A percentile compares a stretch with the other conserved stretches of the same genome.
Conservation (phyloP, 2,329 filamentous ascomycete genomes). For the Apiospora rasikravindrae region DNA sequence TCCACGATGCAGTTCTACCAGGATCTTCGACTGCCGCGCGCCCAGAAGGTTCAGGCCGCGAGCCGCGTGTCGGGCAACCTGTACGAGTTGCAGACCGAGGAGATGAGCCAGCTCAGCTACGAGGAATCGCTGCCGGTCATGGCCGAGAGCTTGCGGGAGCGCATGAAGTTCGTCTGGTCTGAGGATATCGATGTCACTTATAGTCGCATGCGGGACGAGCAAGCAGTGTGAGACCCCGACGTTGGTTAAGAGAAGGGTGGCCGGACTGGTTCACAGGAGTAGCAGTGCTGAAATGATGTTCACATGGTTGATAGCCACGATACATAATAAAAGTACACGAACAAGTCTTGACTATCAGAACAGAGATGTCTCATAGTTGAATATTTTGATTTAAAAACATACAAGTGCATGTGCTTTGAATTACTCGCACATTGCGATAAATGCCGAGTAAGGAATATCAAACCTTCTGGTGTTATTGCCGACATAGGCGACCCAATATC, state of each 20-base stretch:
- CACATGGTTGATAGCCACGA: too few species aligned
- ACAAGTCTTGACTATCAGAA: neutral
- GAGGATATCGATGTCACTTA: constrained; percentile 38
- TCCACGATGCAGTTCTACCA: constrained; percentile 40
- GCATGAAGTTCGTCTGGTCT: constrained; percentile 40
- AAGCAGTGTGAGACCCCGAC: too few species aligned
- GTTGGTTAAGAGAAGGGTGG: too few species aligned
- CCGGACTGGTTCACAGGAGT: neutral
- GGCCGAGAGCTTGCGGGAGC: constrained; percentile 31
- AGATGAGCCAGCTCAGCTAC: constrained; percentile 39
- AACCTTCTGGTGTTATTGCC: too few species aligned
- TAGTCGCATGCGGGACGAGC: constrained; percentile 14
- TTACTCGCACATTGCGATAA: neutral
- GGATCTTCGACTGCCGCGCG: constrained; percentile 38
- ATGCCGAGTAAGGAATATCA: too few species aligned
- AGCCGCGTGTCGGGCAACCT: constrained; percentile 38
- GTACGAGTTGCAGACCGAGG: constrained; percentile 43
- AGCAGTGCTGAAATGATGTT: too few species aligned
- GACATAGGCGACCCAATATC: too few species aligned
- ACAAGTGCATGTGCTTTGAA: neutral
- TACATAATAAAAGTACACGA: neutral
- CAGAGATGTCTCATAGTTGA: too few species aligned
- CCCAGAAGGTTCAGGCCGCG: constrained; percentile 39
- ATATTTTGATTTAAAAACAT: too few species aligned
- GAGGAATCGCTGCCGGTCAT: constrained; percentile 43